Conservation (phyloP, 2,329 filamentous ascomycete species). For the Leptographium lundbergii region DNA sequence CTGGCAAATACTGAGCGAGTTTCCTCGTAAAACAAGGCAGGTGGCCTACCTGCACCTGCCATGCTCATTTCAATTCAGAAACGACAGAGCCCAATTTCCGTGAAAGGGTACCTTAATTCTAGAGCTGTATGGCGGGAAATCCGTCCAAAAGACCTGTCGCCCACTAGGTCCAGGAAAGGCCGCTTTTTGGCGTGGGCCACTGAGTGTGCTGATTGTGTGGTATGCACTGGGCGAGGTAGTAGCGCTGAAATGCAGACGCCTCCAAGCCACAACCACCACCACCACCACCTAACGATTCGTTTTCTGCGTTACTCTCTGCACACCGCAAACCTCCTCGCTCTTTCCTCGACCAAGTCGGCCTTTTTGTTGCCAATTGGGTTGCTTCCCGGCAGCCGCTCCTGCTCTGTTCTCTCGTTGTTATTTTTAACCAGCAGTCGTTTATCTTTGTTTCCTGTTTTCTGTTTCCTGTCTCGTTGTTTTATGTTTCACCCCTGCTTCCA, state of each 20-base stretch:
- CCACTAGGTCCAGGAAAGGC: background rate
- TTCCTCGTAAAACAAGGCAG: background rate
- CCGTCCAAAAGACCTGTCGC: background rate
- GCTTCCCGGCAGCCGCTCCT: slow-evolving; percentile 7
- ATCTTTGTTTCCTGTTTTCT: background rate
- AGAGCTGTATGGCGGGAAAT: background rate
- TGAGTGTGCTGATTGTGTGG: background rate
- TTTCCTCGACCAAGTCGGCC: slow-evolving; percentile 8
- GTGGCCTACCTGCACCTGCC: background rate
- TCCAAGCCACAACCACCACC: background rate
- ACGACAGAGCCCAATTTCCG: background rate
- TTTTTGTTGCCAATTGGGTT: slow-evolving; percentile 9
- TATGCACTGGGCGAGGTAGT: background rate
- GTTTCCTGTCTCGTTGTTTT: background rate
- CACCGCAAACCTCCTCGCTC: slow-evolving; percentile 4
- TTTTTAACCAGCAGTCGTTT: background rate
- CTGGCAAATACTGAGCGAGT: background rate
- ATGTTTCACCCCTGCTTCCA: background rate
- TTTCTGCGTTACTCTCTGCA: background rate
- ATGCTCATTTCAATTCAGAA: background rate
- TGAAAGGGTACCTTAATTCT: background rate
- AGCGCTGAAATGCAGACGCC: background rate
- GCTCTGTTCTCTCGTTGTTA: background rate
- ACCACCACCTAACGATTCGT: background rate
- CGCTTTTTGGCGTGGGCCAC: background rate